Evolutionary conservation across 1,139 yeast species (phyloP), one percentile per base, ranked within the genome.

Genomic region (Groenewaldozyma sp.): DNA sequence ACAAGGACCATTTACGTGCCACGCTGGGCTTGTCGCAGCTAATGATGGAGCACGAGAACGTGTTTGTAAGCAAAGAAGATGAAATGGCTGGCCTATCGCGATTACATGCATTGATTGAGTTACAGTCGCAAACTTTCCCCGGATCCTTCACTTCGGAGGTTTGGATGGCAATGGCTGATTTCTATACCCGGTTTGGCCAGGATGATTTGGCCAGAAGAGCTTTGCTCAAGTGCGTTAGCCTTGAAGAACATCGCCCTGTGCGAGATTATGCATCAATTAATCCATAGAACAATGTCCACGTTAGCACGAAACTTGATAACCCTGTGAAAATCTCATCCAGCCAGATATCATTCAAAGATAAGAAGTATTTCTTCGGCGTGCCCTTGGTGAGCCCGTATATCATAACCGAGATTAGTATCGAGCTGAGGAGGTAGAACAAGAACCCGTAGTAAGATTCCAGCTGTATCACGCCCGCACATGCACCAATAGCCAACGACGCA

Each of bases 221-320:
- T 22, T 64, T 82, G 46, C 76, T 88, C 79, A 73, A 65, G 52
- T 73, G 84, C 54, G 72, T 83, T 17, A 78, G 74, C 47, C 66
- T 81, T 47, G 91, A 82, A 52, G 84, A 79, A 50, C 55, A 59
- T 20, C 65, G 82, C 38, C 83, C 88, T 1, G 81, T 81, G 20
- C 68, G 94, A 19, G 60, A 59, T 28, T 56, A 20, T 39, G 63
- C 68, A 36, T 67, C 69, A 7, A 70, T 67, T 50, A 84, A 62
- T 0, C 91, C 93, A 60, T 75, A 79, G 35, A 80, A 74, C 55
- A 84, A 66, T 48, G 94, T 82, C 95, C 95, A 84, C 68, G 82
- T 76, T 79, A 84, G 79, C 21, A 82, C 67, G 54, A 67, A 84
- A 14, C 91, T 84, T 2, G 88, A 75, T 13, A 81, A 54, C 43